Percentiles rank a stretch among this genome's conserved stretches.
Evolutionary conservation across 2,329 filamentous ascomycete species (phyloP).

Genomic region (Exophiala bonariae): DNA sequence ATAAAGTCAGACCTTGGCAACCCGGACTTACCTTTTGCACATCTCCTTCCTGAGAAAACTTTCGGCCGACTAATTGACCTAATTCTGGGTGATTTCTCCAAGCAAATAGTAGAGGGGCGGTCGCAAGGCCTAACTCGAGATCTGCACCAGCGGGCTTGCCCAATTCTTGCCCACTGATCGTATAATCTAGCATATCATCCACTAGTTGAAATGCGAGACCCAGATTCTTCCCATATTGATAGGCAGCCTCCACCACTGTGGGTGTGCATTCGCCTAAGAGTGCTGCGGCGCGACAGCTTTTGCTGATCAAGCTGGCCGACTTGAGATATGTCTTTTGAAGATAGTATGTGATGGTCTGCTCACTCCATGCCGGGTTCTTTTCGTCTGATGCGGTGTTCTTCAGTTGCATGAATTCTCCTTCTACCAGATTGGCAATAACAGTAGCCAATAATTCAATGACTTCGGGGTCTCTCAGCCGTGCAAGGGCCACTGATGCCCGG

Average conservation of each 20-base stretch:
- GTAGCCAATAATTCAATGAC: slow-evolving; percentile 93
- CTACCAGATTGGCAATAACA: slow-evolving; percentile 94
- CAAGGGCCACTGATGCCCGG: slow-evolving; percentile 88
- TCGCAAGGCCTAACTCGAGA: slow-evolving; percentile 87
- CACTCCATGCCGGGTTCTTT: slow-evolving; percentile 77
- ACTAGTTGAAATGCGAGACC: slow-evolving; percentile 96
- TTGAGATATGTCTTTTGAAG: slow-evolving; percentile 98
- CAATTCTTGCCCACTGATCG: slow-evolving; percentile 76
- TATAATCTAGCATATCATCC: slow-evolving; percentile 98
- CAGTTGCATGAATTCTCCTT: slow-evolving; percentile 99
- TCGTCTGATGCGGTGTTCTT: slow-evolving; percentile 94
- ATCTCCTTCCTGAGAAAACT: slow-evolving; percentile 82
- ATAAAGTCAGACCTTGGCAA: not conserved
- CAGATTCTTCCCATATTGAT: slow-evolving; percentile 88
- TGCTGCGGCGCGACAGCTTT: slow-evolving; percentile 88
- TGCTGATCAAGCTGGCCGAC: slow-evolving; percentile 91
- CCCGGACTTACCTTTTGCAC: slow-evolving; percentile 70
- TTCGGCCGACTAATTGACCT: slow-evolving; percentile 84
- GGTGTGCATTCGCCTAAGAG: slow-evolving; percentile 75
- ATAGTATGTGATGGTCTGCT: slow-evolving; percentile 89
- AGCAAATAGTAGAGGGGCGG: slow-evolving; percentile 89
- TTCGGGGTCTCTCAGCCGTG: slow-evolving; percentile 85
- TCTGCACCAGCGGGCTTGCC: slow-evolving; percentile 96
- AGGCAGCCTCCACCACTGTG: slow-evolving; percentile 85
- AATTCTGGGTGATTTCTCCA: slow-evolving; percentile 88